These are phyloP conservation scores for Trichosporon asahii DNA, from an alignment of 1,284 basidiomycete species.

Conservation along the genomic window DNA sequence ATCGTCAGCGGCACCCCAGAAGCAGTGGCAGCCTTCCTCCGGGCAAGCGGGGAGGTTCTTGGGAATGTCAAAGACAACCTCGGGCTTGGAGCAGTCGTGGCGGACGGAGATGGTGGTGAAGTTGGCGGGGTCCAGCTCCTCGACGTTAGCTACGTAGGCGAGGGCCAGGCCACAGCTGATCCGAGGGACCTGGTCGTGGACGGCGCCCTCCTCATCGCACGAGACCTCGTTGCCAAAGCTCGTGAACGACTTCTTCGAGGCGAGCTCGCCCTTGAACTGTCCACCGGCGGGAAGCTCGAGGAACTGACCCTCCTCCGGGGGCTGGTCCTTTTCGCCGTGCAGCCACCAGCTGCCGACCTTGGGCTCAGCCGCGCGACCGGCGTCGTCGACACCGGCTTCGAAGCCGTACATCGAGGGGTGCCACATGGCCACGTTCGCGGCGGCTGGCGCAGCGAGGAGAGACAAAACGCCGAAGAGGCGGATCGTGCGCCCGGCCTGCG, in stretches of 20 bases:
- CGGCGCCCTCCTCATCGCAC: neutral
- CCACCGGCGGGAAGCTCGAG: constrained; percentile 47
- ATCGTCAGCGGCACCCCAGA: constrained; percentile 54
- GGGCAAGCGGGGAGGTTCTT: constrained; percentile 63
- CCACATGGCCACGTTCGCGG: neutral
- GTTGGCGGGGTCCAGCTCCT: constrained; percentile 61
- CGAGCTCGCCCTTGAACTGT: constrained; percentile 9
- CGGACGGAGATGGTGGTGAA: constrained; percentile 69
- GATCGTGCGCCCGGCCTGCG: neutral
- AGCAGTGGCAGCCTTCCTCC: constrained; percentile 62
- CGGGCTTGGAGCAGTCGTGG: constrained; percentile 62
- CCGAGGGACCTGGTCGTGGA: neutral
- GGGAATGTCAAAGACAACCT: constrained; percentile 66
- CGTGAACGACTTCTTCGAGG: constrained; percentile 11
- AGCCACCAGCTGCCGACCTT: neutral
- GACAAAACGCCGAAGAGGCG: neutral
- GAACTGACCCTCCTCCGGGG: constrained; percentile 26
- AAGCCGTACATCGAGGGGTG: neutral
- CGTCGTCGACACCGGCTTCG: neutral
- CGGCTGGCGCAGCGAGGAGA: neutral
- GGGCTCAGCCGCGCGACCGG: neutral
- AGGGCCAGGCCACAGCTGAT: constrained; percentile 56
- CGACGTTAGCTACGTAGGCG: constrained; percentile 62
- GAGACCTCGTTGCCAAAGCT: neutral
- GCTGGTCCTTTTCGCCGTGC: neutral